These are phyloP conservation scores for Neophaeococcomyces mojaviensis DNA, from an alignment of 2,329 filamentous ascomycete species.

Conservation along the genomic window DNA sequence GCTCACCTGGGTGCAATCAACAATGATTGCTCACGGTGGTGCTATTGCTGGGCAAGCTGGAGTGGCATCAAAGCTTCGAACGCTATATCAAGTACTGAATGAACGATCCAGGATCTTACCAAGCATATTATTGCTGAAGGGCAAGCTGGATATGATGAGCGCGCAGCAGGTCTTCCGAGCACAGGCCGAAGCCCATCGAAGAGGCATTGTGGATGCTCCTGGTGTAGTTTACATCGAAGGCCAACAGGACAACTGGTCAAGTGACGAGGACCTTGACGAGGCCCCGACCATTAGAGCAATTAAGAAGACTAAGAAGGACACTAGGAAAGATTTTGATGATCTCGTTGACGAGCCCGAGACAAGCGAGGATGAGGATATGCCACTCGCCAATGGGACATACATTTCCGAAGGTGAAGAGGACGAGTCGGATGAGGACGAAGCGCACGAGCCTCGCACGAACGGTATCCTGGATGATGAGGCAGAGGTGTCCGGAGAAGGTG, in stretches of 20 bases:
- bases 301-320: conserved; percentile 20
- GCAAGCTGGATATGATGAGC: conserved; percentile 89
- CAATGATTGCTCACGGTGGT: conserved; percentile 82
- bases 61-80: conserved; percentile 66
- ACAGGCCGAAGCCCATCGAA: conserved; percentile 50
- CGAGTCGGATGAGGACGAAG: conserved; percentile 44
- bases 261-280: conserved; percentile 31
- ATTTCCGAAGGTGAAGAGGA: conserved; percentile 46
- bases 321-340: conserved; percentile 26
- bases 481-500: conserved; percentile 22
- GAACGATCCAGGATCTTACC: conserved; percentile 76
- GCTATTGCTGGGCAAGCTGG: conserved; percentile 82
- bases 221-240: conserved; percentile 72
- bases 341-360: conserved; percentile 22
- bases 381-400: conserved; percentile 46
- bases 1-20: conserved; percentile 95
- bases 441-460: conserved; percentile 32
- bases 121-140: conserved; percentile 79
- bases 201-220: conserved; percentile 54
- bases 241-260: conserved; percentile 44
- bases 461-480: conserved; percentile 24
- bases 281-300: conserved; percentile 11
- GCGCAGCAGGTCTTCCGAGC: conserved; percentile 77
- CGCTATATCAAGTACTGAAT: conserved; percentile 77
- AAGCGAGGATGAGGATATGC: conserved; percentile 53